Evolutionary conservation across 2,329 filamentous ascomycete genomes (phyloP), one percentile per base, ranked within the genome.

Genomic region (Neurospora sp.): DNA sequence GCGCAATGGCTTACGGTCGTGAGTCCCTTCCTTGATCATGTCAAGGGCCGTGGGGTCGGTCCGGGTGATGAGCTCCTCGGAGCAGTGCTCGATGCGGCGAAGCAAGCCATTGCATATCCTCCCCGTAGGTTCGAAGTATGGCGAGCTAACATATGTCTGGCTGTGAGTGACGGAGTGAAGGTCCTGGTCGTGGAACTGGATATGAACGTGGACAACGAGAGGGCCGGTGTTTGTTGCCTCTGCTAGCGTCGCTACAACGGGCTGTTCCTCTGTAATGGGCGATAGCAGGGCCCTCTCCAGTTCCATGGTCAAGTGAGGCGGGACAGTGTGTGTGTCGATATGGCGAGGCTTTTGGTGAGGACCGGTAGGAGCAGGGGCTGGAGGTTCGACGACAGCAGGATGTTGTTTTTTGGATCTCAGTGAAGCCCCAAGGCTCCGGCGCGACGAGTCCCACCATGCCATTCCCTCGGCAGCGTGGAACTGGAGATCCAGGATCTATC

Each of bases 11-110:
- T 86, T 86, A 43, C 76, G 76, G 58, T 76, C 73, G 9, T 77
- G 75, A 13, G 73, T 71, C 9, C 72, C 74, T 9, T 74, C 73
- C 58, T 72, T 76, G 71, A 75, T 74, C 40, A 78, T 77, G 66
- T 82, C 80, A 19, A 85, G 78, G 15, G 85, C 85, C 38, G 75
- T 76, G 17, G 82, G 81, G 75, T 87, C 85, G 72, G 81, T 82
- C 70, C 85, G 82, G 33, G 84, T 86, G 74, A 87, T 83, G 70
- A 87, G 79, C 76, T 87, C 85, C 52, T 82, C 76, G 70, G 81
- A 83, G 78, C 83, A 85, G 75, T 86, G 83, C 73, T 84, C 81
- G 66, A 87, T 79, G 46, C 84, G 83, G 38, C 81, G 81, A 13
- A 86, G 75, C n/a, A 87, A 76, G 2, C 81, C 84, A 43, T 82